Base-by-base conservation (phyloP, 1,284 basidiomycete species). In the Pyrrhoderma noxium region DNA sequence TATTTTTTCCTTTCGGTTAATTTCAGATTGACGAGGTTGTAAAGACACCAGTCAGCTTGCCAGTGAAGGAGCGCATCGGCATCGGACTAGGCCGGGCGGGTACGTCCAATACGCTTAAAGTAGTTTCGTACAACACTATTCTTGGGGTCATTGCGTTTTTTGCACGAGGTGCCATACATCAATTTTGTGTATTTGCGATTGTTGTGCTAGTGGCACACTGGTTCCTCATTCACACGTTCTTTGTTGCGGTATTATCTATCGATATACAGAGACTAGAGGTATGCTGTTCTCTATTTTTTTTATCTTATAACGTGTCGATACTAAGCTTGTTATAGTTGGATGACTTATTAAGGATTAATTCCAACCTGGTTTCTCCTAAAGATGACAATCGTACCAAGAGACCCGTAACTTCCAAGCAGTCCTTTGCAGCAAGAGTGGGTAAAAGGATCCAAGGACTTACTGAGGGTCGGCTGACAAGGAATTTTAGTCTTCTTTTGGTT, bases 141-240 rank as follows among this genome's bases (percentile, higher is more conserved):
- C 77, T 96, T 1, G 84, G 85, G 3, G 67, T 89, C 52, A 84
- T 95, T 36, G 89, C 88, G 3, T 73, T 84, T 44, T 83, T 88
- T 60, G 80, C 89, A 27, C 76, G 79, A 1, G 84, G 88, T 21
- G 89, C 92, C 1, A 91, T 97, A 31, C 79, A 87, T 46, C 92
- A 98, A 63, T 96, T 97, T 63, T 96, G 93, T 67, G 76, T 85
- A 3, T 97, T 98, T 65, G 92, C 93, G 0, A 86, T 93, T 40
- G 92, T 96, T 31, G 91, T 96, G 5, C 77, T 98, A 35, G 85
- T 97, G 35, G 92, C 93, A 23, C 94, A 98, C 66, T 98, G 92
- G 89, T 96, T 93, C 67, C 71, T 95, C 51, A 88, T 93, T 19
- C 89, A 94, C 64, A 93, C 90, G 0, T 93, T 94, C 67, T 95